Evolutionary conservation across 179 eudicot genomes (phyloP), one percentile per base, ranked within the genome.

Genomic region (Patellifolia procumbens): DNA sequence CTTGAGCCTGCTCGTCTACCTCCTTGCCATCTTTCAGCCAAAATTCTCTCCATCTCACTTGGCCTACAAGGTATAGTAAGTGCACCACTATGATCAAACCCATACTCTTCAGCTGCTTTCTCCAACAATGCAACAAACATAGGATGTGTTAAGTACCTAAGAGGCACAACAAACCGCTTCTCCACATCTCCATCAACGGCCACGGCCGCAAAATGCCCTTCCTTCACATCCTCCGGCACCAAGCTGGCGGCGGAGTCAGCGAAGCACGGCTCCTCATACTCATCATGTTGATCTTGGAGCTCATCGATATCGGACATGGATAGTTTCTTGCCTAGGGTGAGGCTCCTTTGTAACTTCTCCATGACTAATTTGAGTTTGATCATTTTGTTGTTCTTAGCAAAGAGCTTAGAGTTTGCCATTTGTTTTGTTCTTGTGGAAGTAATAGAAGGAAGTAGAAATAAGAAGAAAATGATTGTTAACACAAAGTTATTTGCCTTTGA

Each of bases 151-250:
- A 91, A 45, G 73, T 46, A 89, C 69, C 79, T 85, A 69, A 91
- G 73, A 0, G 93, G 92, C 67, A 92, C 84, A 4, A 91, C 76
- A 37, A 92, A 86, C 76, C 91, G 83, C 80, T 77, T 86, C 3
- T 48, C 31, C 45, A 58, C 52, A 28, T 67, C 82, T 48, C 89
- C 85, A 8, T 84, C 93, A 52, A 35, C 78, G 1, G 91, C 93
- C 37, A 88, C 85, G 81, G 89, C 97, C 0, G 90, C 90, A 51
- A 92, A 91, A 37, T 91, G 91, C 17, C 97, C 96, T 72, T 89
- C 89, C 72, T 91, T 89, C 10, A 91, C 93, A 42, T 91, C 96
- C 35, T 78, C 22, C 0, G 82, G 82, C 31, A 78, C 73, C 61
- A 58, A 34, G 29, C 43, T n/a, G n/a, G n/a, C n/a, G n/a, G n/a